Base-by-base conservation (phyloP, 148 eudicot species). In the Hydrangea macrophylla region DNA sequence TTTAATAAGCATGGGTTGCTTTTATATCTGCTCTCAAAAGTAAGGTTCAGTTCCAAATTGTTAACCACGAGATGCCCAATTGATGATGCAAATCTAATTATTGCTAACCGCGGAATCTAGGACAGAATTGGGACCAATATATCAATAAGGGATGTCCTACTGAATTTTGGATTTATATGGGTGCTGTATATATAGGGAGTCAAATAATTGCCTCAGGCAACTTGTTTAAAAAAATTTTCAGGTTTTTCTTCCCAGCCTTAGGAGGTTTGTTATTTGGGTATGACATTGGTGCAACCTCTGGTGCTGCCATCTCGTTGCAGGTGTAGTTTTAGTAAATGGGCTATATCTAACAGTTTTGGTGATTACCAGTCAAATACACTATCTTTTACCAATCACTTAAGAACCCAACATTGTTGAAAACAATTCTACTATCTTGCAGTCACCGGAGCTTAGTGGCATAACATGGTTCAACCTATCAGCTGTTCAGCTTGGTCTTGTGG, bases 201-300 rank as follows among this genome's bases (percentile, higher is more conserved):
- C 23, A 1, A 18, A 12, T 22, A 50, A 27, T 0, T 26, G 23
- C n/a, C 55, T 37, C 2, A 42, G 40, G 36, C 15, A 39, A 77
- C 60, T 69, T 31, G 53, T 60, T 63, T 30, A 28, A 40, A 68
- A 25, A 42, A 64, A 70, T 75, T n/a, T 69, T 72, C 84, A 95
- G 99, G 83, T 95, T 95, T 75, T 1, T 95, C 39, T 95, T 95
- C 75, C 99, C 99, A 35, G 96, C 97, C 25, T 71, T 95, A 67
- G 99, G 99, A 50, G 99, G 99, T 51, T 76, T 91, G 61, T 73
- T 95, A 72, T 91, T 89, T 80, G 96, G 99, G 68, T 95, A 95
- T 81, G 99, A 95, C 71, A 91, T 95, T 70, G 99, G 99, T 77
- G 97, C 99, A 70, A 95, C 99, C 61, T 95, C 99, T 73, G 92